Evolutionary conservation across 2,329 filamentous ascomycete species (phyloP).

Genomic region (Colletotrichum noveboracense): DNA sequence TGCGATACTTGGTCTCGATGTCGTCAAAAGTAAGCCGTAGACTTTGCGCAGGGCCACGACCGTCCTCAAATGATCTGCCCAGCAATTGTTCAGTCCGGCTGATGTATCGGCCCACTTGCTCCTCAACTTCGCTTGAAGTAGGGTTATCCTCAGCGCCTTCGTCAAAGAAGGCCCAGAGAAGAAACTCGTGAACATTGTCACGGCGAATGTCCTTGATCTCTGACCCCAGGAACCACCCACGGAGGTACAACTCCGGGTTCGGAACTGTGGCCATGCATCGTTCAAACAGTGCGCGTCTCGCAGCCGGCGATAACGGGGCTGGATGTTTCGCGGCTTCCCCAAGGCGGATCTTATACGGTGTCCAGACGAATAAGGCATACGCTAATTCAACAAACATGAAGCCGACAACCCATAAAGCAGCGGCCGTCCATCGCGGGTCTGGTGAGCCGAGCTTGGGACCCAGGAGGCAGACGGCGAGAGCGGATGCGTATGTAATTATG

Average conservation of each 20-base stretch:
- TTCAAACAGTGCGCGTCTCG: conserved; percentile 61
- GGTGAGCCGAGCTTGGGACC: conserved; percentile 16
- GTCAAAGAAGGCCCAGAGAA: conserved; percentile 73
- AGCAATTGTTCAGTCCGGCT: conserved; percentile 57
- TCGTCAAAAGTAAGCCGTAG: conserved; percentile 69
- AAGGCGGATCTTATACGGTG: conserved; percentile 46
- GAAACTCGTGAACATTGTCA: conserved; percentile 73
- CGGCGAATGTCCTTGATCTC: conserved; percentile 59
- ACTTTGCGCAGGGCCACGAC: conserved; percentile 59
- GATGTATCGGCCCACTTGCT: conserved; percentile 51
- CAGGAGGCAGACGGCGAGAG: conserved; percentile 29
- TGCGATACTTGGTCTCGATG: conserved; percentile 64
- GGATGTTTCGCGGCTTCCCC: conserved; percentile 44
- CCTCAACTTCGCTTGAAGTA: conserved; percentile 20
- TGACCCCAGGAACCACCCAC: conserved; percentile 71
- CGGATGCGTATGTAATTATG: conserved; percentile 47
- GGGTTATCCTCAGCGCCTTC: conserved; percentile 35
- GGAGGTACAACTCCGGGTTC: conserved; percentile 61
- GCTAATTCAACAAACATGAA: conserved; percentile 40
- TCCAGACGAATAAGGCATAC: conserved; percentile 48
- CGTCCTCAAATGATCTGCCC: conserved; percentile 54
- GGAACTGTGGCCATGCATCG: conserved; percentile 60
- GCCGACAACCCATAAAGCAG: not conserved
- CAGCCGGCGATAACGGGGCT: conserved; percentile 42
- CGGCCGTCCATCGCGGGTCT: conserved; percentile 30